Evolutionary conservation across 2,329 filamentous ascomycete genomes (phyloP), one percentile per base, ranked within the genome.

Genomic region (Sporothrix brunneoviolacea): DNA sequence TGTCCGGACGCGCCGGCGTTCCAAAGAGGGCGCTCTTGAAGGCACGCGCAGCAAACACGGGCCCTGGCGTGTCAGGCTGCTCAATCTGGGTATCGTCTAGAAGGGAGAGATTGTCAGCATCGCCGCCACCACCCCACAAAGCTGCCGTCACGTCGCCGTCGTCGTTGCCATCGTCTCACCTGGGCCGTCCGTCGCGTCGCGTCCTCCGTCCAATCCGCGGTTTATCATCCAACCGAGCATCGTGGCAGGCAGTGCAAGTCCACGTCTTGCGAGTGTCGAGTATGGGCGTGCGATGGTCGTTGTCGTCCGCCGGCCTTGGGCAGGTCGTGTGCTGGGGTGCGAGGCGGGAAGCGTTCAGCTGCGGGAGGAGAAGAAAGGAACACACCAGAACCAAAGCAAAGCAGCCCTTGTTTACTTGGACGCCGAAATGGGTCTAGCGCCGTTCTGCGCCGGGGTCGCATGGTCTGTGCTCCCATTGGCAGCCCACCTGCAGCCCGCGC

Each of bases 1-100:
- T 51, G 45, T 57, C 63, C 54, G 56, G 61, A 27, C 68, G 65
- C 13, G 70, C 67, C 10, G 80, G 77, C 4, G 78, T 80, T 36
- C 82, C 82, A 58, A 84, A 84, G 40, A 85, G 64, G 22, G 79
- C 81, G 58, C 74, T 80, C 58, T 79, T 83, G 60, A 85, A 70
- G 6, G 82, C 82, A 53, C 82, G 75, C 33, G 81, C 81, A 2
- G 81, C 82, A 61, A 85, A 85, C 0, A 84, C 75, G 2, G 82
- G 81, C 0, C 79, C 82, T 7, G 82, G 82, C 15, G 82, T 85
- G 58, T 84, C 81, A 35, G 81, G 80, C 28, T 71, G 70, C 15
- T 84, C 80, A 36, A 76, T 58, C 54, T 75, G 73, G 0, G 68
- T 72, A 42, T 73, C 70, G 39, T 68, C 69, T 71, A 51, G 19